phyloP scores from a whole-genome alignment of 768 basidiomycete genomes.

The Boletus huronensis region DNA sequence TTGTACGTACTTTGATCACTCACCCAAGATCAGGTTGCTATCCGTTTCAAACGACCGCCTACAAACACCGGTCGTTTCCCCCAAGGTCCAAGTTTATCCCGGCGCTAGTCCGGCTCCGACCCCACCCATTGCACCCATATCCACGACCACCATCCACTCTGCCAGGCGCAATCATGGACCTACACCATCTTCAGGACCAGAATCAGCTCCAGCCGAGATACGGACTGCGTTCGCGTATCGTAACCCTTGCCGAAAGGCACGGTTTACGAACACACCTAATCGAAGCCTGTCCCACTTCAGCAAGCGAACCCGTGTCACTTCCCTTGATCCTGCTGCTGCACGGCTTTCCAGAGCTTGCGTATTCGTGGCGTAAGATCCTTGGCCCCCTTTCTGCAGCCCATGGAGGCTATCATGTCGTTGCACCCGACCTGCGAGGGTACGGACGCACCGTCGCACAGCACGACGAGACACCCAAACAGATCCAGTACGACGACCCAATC shows the following conservation, averaged over 20 bases:
- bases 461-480: conserved; percentile 11
- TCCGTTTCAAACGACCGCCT: conserved; percentile 2
- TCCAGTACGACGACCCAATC: conserved; percentile 48
- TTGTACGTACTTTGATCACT: conserved; percentile 12
- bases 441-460: conserved; percentile 39
- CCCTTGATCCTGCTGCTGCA: conserved; percentile 58
- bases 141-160: no score
- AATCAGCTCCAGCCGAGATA: conserved; percentile 30
- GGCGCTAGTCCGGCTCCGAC: not conserved
- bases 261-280: conserved; percentile 42
- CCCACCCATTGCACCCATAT: not conserved
- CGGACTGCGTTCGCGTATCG: conserved; percentile 33
- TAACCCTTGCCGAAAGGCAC: conserved; percentile 47
- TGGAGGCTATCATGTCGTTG: conserved; percentile 56
- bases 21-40: no score
- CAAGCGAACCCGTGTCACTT: conserved; percentile 20
- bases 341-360: conserved; percentile 65
- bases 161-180: conserved; percentile 15
- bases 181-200: conserved; percentile 2
- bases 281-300: conserved; percentile 38
- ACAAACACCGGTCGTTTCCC: not conserved
- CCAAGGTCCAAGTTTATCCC: not conserved
- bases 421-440: conserved; percentile 58
- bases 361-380: conserved; percentile 62
- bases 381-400: conserved; percentile 41